Conservation (phyloP, 1,284 basidiomycete genomes). For the Apiotrichum sp. region DNA sequence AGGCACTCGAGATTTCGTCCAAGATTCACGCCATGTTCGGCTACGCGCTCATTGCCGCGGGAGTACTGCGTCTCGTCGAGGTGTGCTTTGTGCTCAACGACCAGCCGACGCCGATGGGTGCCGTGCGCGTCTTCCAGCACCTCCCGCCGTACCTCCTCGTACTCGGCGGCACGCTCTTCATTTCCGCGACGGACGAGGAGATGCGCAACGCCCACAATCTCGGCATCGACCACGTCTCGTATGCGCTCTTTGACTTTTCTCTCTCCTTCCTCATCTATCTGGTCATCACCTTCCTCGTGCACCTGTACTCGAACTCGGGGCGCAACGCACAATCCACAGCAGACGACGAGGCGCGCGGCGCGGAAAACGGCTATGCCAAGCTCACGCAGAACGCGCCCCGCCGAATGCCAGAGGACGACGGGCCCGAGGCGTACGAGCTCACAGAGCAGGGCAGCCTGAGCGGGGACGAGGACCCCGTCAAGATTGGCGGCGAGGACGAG, state of each 20-base stretch:
- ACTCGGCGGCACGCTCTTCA: slow-evolving; percentile 64
- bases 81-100: slow-evolving; percentile 65
- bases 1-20: slow-evolving; percentile 75
- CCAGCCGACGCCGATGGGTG: slow-evolving; percentile 29
- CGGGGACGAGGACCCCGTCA: slow-evolving; percentile 31
- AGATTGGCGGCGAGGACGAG: slow-evolving; percentile 27
- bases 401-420: slow-evolving; percentile 3
- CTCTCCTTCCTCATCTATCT: slow-evolving; percentile 70
- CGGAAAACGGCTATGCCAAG: slow-evolving; percentile 31
- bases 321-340: slow-evolving; percentile 50
- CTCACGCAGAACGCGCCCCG: slow-evolving; percentile 5
- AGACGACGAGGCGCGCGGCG: background rate
- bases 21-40: slow-evolving; percentile 83
- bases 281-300: slow-evolving; percentile 57
- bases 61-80: slow-evolving; percentile 73
- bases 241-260: slow-evolving; percentile 59
- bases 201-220: slow-evolving; percentile 58
- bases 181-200: slow-evolving; percentile 88
- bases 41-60: slow-evolving; percentile 77
- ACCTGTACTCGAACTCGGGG: slow-evolving; percentile 58
- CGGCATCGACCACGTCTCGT: slow-evolving; percentile 83
- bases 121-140: slow-evolving; percentile 66
- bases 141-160: slow-evolving; percentile 71
- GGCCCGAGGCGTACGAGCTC: slow-evolving; percentile 41
- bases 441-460: slow-evolving; percentile 20